phyloP scores from a whole-genome alignment of 306 rosid genomes.

The Oemleria cerasiformis region DNA sequence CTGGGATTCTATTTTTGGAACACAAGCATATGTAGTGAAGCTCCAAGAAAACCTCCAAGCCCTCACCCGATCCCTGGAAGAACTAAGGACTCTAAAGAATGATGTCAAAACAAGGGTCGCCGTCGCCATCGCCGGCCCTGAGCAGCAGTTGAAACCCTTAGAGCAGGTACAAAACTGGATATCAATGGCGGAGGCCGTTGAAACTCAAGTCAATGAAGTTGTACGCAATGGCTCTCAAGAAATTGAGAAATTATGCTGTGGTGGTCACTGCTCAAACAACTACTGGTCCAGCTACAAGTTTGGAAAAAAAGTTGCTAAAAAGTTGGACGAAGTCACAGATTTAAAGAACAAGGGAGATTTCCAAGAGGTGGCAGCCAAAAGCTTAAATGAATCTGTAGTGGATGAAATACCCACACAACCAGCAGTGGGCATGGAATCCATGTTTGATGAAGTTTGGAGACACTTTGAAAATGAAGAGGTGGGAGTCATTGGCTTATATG shows the following conservation, averaged over 20 bases:
- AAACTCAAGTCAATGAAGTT: background rate
- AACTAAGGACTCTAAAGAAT: background rate
- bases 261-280: background rate
- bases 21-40: too few relatives aligned
- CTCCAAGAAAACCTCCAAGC: background rate
- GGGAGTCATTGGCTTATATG: too few relatives aligned
- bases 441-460: too few relatives aligned
- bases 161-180: constrained; percentile 2
- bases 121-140: too few relatives aligned
- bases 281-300: constrained; percentile 1
- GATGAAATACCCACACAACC: background rate
- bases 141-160: background rate
- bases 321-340: background rate
- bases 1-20: too few relatives aligned
- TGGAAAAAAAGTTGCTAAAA: background rate
- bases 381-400: background rate
- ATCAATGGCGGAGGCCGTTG: background rate
- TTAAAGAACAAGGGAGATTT: background rate
- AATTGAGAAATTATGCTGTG: background rate
- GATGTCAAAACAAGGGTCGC: constrained; percentile 1
- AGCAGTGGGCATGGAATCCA: too few relatives aligned
- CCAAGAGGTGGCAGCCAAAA: background rate
- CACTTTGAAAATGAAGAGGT: too few relatives aligned
- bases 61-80: background rate
- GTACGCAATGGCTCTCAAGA: background rate